Evolutionary conservation across 192 early-diverging fungal genomes (phyloP).

Genomic region (Geranomyces variabilis): DNA sequence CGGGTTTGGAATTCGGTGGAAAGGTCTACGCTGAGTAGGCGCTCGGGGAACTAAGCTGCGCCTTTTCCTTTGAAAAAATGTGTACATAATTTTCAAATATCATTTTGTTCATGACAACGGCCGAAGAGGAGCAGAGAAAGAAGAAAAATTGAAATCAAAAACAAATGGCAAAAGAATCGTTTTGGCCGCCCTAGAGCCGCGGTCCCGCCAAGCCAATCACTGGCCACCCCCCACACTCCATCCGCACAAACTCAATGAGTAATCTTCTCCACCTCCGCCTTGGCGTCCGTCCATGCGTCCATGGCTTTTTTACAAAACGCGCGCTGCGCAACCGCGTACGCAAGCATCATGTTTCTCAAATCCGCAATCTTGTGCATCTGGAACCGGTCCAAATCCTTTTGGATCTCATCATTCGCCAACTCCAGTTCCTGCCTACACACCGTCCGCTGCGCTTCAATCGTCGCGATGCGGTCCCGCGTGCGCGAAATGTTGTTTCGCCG

Average conservation of each 20-base stretch:
- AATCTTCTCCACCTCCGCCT: slow-evolving; percentile 30
- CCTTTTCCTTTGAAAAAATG: too few species aligned
- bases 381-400: slow-evolving; percentile 90
- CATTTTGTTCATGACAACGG: too few species aligned
- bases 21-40: neutral
- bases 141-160: too few species aligned
- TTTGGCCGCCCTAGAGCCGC: too few species aligned
- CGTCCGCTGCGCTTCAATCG: slow-evolving; percentile 81
- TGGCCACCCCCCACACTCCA: too few species aligned
- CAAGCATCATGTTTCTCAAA: slow-evolving; percentile 77
- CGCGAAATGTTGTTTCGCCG: slow-evolving; percentile 87
- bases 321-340: slow-evolving; percentile 45
- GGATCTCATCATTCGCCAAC: slow-evolving; percentile 79
- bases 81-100: too few species aligned
- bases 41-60: neutral
- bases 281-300: slow-evolving; percentile 44
- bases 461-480: slow-evolving; percentile 76
- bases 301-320: slow-evolving; percentile 35
- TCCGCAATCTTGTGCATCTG: slow-evolving; percentile 92
- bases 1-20: slow-evolving; percentile 6
- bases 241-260: neutral
- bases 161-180: too few species aligned
- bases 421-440: slow-evolving; percentile 71
- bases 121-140: too few species aligned
- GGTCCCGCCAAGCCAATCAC: too few species aligned